A percentile compares a stretch with the other conserved stretches of the same genome.
Conservation (phyloP, 495 filamentous ascomycete genomes). For the Trichoderma gamsii region DNA sequence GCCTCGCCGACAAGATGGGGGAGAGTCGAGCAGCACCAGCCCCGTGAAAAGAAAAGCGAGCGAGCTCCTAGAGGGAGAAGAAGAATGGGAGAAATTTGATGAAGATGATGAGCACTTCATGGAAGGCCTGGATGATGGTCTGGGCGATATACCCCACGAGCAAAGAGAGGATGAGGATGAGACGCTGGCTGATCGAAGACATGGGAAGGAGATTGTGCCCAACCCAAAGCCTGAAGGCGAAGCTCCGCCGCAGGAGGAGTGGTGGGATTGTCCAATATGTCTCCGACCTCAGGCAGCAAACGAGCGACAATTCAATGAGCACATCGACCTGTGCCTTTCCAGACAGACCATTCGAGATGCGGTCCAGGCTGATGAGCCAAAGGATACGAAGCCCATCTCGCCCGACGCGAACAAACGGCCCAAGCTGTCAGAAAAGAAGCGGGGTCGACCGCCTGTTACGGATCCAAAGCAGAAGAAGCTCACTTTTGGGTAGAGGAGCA, state of each 20-base stretch:
- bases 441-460: conserved; percentile 22
- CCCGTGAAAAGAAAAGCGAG: conserved; percentile 15
- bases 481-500: conserved; percentile 30
- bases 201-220: conserved; percentile 48
- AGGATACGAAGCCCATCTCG: conserved; percentile 18
- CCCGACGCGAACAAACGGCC: conserved; percentile 25
- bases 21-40: conserved; percentile 17
- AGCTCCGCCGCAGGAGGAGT: conserved; percentile 32
- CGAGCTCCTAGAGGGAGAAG: conserved; percentile 25
- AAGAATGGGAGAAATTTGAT: conserved; percentile 61
- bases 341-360: conserved; percentile 77
- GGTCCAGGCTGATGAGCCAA: conserved; percentile 44
- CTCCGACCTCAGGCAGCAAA: conserved; percentile 62
- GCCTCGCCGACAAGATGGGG: conserved; percentile 21
- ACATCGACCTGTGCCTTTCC: conserved; percentile 91
- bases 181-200: conserved; percentile 18
- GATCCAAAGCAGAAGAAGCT: conserved; percentile 44
- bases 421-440: conserved; percentile 33
- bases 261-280: conserved; percentile 89
- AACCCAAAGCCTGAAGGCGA: conserved; percentile 37
- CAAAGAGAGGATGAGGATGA: not conserved
- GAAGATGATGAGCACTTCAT: conserved; percentile 42
- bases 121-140: not conserved
- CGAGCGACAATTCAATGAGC: conserved; percentile 79
- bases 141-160: not conserved